A percentile compares a stretch with the other conserved stretches of the same genome.
phyloP scores from a whole-genome alignment of 2,329 filamentous ascomycete genomes.

The Plectosphaerella sp. region DNA sequence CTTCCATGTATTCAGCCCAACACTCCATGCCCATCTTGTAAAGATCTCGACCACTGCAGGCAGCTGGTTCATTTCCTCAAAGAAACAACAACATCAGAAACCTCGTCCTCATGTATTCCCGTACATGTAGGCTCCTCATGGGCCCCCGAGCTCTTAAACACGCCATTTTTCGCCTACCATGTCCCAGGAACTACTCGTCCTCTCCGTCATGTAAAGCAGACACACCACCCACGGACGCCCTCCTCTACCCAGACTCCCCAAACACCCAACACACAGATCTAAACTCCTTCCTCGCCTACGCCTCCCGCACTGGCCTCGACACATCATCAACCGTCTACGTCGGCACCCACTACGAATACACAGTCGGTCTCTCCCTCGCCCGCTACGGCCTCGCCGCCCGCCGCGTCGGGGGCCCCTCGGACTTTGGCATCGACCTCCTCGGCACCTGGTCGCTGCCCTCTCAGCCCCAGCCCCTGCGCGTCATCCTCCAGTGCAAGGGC shows the following conservation, averaged over 20 bases:
- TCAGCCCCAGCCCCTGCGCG: constrained; percentile 25
- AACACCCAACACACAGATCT: constrained; percentile 57
- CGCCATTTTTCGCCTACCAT: too few species aligned
- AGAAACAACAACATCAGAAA: too few species aligned
- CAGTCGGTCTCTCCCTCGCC: constrained; percentile 49
- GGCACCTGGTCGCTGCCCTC: constrained; percentile 63
- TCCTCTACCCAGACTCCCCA: constrained; percentile 40
- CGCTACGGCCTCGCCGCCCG: constrained; percentile 60
- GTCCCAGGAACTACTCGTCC: background rate
- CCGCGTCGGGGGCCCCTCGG: constrained; percentile 61
- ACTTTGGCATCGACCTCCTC: constrained; percentile 70
- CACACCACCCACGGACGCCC: background rate
- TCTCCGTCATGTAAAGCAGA: background rate
- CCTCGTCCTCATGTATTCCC: too few species aligned
- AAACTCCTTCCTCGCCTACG: constrained; percentile 61
- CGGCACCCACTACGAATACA: constrained; percentile 78
- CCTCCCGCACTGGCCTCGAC: constrained; percentile 50
- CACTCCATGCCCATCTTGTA: too few species aligned
- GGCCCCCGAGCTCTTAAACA: too few species aligned
- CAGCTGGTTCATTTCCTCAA: too few species aligned
- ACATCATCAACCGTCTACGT: constrained; percentile 56
- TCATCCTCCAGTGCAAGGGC: constrained; percentile 67
- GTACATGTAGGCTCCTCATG: too few species aligned
- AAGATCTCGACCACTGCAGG: too few species aligned
- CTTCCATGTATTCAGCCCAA: too few species aligned